Evolutionary conservation across 139 green algal genomes (phyloP), one percentile per base, ranked within the genome.

Genomic region (Raphidocelis subcapitata): DNA sequence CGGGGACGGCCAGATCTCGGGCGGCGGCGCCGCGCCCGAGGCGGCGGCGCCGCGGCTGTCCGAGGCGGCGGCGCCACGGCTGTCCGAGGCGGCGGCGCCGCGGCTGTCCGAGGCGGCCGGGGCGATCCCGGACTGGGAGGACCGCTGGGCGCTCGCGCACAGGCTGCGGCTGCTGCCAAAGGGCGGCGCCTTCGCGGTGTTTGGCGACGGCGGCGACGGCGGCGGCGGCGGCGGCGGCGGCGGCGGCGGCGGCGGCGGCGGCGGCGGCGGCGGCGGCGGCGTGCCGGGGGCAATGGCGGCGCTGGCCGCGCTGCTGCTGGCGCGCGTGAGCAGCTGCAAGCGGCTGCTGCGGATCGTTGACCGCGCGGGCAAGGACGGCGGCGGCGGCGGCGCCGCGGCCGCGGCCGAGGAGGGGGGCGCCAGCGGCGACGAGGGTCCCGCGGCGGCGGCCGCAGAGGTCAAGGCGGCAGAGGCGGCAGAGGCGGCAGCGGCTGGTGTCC

Each of bases 171-270:
- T 85, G 35, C 62, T 85, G 57, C 80, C 80, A 3, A 63, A 64
- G 37, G 68, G 76, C 23, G 56, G 63, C 10, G 72, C 79, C 36
- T 80, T 85, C 61, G 73, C 80, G 62, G 59, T 85, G 31, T 47
- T 62, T 72, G 59, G 14, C 26, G n/a, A n/a, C 12, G 3, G 26
- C 33, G 26, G 60, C 28, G 24, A 52, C 29, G 21, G 32, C 46
- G 18, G 32, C 70, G 26, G 47, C 60, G 14, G 32, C 70, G 1
- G 21, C 15, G 47, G 31, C 67, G 36, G 69, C 72, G 0, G 41
- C 31, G 32, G 20, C 46, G 21, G 59, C 26, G 16, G 26, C 15
- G 68, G 44, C 59, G 28, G 2, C n/a, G n/a, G n/a, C n/a, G n/a
- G n/a, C n/a, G n/a, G n/a, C n/a, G 33, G 59, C 12, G 62, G 24